phyloP scores from a whole-genome alignment of 2,329 filamentous ascomycete genomes.

The Ophiostoma quercus region DNA sequence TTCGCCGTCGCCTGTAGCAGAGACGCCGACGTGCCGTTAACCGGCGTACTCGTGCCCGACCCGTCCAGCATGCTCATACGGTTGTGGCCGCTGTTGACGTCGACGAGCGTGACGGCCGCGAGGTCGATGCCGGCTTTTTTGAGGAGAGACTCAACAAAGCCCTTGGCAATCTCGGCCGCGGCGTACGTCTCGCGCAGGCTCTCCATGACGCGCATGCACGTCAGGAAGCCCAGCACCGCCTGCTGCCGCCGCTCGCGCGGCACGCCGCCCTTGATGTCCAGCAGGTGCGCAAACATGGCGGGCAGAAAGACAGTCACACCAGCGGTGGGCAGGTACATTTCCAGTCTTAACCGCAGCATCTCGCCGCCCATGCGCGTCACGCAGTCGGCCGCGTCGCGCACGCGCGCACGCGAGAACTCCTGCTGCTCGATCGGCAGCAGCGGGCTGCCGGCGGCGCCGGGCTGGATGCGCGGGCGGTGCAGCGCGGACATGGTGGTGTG shows the following conservation, averaged over 20 bases:
- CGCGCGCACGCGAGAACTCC: constrained; percentile 74
- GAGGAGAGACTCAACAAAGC: constrained; percentile 87
- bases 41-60: constrained; percentile 36
- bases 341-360: constrained; percentile 66
- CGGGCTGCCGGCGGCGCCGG: constrained; percentile 56
- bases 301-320: constrained; percentile 87
- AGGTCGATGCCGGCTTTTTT: constrained; percentile 78
- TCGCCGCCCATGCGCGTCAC: constrained; percentile 81
- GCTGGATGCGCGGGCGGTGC: constrained; percentile 84
- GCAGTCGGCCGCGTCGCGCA: constrained; percentile 75
- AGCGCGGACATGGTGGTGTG: constrained; percentile 86
- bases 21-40: constrained; percentile 27
- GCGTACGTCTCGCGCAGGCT: constrained; percentile 83
- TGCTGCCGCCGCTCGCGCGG: constrained; percentile 65
- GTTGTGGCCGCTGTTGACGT: constrained; percentile 27
- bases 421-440: constrained; percentile 58
- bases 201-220: constrained; percentile 89
- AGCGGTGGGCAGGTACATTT: constrained; percentile 77
- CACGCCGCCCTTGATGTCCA: constrained; percentile 87
- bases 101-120: constrained; percentile 37
- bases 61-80: constrained; percentile 27
- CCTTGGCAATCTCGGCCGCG: constrained; percentile 91
- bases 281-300: constrained; percentile 86
- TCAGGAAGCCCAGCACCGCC: constrained; percentile 75
- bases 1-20: constrained; percentile 28